These are phyloP conservation scores for Brassica hybrid DNA, from an alignment of 441 rosid species.

Conservation along the genomic window DNA sequence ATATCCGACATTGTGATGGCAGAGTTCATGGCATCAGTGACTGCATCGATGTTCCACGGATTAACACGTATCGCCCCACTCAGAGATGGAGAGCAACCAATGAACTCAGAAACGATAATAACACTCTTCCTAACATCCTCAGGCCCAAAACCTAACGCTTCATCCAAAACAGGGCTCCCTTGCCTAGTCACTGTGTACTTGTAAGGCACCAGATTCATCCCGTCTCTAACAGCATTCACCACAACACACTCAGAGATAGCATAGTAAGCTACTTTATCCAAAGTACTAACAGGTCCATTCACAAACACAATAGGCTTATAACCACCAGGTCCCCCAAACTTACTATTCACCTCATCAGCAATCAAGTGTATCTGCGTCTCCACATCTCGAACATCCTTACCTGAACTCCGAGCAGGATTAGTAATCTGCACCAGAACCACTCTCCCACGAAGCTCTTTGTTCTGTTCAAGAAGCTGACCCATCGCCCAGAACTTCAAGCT, in stretches of 20 bases:
- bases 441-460: neutral
- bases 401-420: constrained; percentile 7
- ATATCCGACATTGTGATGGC: constrained; percentile 54
- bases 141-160: constrained; percentile 52
- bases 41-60: constrained; percentile 47
- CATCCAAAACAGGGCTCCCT: constrained; percentile 66
- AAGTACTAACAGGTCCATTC: constrained; percentile 59
- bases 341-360: neutral
- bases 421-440: constrained; percentile 10
- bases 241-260: constrained; percentile 77
- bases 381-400: constrained; percentile 3
- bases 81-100: constrained; percentile 6
- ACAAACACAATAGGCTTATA: constrained; percentile 72
- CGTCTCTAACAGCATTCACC: constrained; percentile 86
- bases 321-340: constrained; percentile 24
- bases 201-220: constrained; percentile 89
- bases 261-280: constrained; percentile 73
- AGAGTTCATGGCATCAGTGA: constrained; percentile 63
- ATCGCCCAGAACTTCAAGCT: constrained; percentile 7
- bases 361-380: constrained; percentile 6
- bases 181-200: constrained; percentile 78
- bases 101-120: constrained; percentile 33
- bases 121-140: constrained; percentile 62
- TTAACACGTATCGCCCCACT: constrained; percentile 9
- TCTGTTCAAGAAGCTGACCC: constrained; percentile 13